Conservation (phyloP, 306 rosid species). For the Malus domestica region ASM211411v1 NC_041790.1:10738501-10739000, state of each 20-base stretch:
- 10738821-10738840: conserved; percentile 93
- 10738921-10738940: conserved; percentile 90
- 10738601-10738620: conserved; percentile 88
- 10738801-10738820: conserved; percentile 91
- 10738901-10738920: conserved; percentile 84
- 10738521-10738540: conserved; percentile 70
- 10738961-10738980: conserved; percentile 92
- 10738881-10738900: conserved; percentile 99
- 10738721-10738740: conserved; percentile 7
- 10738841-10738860: conserved; percentile 92
- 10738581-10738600: conserved; percentile 74
- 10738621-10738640: conserved; percentile 77
- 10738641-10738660: conserved; percentile 96
- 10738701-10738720: conserved; percentile 16
- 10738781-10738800: conserved; percentile 81
- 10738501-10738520: conserved; percentile 48
- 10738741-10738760: background rate
- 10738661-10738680: conserved; percentile 98
- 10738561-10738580: conserved; percentile 57
- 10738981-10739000: conserved; percentile 94
- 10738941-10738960: conserved; percentile 92
- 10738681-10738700: conserved; percentile 72
- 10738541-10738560: conserved; percentile 72
- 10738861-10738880: conserved; percentile 99
- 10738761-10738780: conserved; percentile 13